Percentiles rank a stretch among this genome's conserved stretches.
Evolutionary conservation across 1,284 basidiomycete species (phyloP).

Genomic region (Ganoderma lucidum): DNA sequence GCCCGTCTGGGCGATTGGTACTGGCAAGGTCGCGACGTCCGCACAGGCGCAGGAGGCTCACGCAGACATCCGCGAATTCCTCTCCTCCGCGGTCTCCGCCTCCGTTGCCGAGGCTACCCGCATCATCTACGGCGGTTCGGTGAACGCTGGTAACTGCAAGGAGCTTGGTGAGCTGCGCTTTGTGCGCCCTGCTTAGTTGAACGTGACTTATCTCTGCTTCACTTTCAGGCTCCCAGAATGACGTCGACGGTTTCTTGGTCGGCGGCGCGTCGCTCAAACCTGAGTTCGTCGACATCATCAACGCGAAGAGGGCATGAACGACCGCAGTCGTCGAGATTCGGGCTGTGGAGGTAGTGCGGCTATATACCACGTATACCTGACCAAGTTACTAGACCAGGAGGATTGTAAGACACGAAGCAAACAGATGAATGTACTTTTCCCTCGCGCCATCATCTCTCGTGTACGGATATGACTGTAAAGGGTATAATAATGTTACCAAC

Average conservation of each 20-base stretch:
- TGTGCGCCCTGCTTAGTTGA: constrained; percentile 1
- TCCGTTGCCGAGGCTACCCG: constrained; percentile 81
- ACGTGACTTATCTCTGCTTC: constrained; percentile 9
- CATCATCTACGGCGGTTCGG: constrained; percentile 97
- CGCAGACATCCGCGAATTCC: constrained; percentile 83
- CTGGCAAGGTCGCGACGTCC: constrained; percentile 93
- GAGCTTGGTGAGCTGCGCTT: constrained; percentile 74
- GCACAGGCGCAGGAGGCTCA: constrained; percentile 96
- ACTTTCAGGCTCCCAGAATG: constrained; percentile 69
- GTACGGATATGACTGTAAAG: background rate
- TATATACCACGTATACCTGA: background rate
- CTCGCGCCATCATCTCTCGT: background rate
- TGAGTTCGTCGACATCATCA: constrained; percentile 95
- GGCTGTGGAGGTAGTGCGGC: background rate
- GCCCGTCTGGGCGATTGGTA: constrained; percentile 99
- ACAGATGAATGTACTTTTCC: constrained; percentile 5
- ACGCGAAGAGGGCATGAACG: constrained; percentile 56
- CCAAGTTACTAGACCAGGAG: background rate
- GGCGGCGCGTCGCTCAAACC: constrained; percentile 98
- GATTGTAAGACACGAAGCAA: constrained; percentile 6
- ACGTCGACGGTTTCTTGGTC: constrained; percentile 99
- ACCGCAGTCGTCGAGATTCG: background rate
- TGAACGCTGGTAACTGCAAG: constrained; percentile 87
- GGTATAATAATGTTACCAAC: background rate
- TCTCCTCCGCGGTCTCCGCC: constrained; percentile 71